A percentile compares a stretch with the other conserved stretches of the same genome.
phyloP scores from a whole-genome alignment of 2,329 filamentous ascomycete genomes.

The Colletotrichum sp. region DNA sequence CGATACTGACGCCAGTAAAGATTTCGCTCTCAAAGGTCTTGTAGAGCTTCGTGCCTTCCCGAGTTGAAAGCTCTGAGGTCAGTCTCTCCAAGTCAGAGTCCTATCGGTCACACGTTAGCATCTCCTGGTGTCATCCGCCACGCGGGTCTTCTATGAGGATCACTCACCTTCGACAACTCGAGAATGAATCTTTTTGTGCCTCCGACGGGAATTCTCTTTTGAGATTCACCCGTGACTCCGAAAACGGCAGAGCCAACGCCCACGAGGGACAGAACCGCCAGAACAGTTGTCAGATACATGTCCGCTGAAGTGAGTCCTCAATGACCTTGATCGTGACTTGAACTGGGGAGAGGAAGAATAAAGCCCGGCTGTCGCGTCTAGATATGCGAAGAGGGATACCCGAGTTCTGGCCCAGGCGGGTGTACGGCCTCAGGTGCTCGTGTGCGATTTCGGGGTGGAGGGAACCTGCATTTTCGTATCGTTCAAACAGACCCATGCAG shows the following conservation, averaged over 20 bases:
- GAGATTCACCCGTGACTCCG: neutral
- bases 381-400: neutral
- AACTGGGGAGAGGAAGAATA: neutral
- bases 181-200: conserved; percentile 13
- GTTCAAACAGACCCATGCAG: neutral
- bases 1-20: conserved; percentile 19
- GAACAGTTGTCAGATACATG: neutral
- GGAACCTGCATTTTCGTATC: conserved; percentile 2
- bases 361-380: neutral
- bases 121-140: neutral
- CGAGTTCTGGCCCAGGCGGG: neutral
- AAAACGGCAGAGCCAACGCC: neutral
- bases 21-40: conserved; percentile 11
- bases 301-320: neutral
- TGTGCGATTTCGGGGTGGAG: neutral
- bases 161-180: conserved; percentile 1
- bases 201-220: neutral
- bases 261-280: neutral
- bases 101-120: neutral
- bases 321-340: too few relatives aligned
- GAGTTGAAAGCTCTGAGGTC: neutral
- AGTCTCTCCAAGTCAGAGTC: neutral
- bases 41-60: neutral
- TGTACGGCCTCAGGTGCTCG: neutral
- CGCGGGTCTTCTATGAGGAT: accelerated